Evolutionary conservation across 176 grass and related monocot species (phyloP).

Genomic region (Areca catechu): DNA sequence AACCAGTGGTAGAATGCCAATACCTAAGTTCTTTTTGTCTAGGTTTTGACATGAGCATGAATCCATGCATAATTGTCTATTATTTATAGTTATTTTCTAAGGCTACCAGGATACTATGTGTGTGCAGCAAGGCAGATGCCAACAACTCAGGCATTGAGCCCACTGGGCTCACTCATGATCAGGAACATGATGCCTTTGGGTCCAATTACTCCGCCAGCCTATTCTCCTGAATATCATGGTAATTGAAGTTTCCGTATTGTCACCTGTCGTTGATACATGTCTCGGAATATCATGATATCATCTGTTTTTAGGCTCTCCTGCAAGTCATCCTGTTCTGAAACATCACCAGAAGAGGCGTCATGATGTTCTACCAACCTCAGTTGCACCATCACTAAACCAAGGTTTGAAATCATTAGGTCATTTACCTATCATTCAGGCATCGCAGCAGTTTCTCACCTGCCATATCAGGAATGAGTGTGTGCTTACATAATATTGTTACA

Average conservation of each 20-base stretch:
- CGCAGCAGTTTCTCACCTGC: no score
- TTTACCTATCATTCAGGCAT: neutral
- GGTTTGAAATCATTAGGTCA: slow-evolving; percentile 24
- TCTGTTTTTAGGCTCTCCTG: slow-evolving; percentile 21
- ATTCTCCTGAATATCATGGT: slow-evolving; percentile 41
- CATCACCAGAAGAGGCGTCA: slow-evolving; percentile 40
- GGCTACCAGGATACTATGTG: neutral
- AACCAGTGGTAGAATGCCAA: no score
- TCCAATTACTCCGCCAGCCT: slow-evolving; percentile 25
- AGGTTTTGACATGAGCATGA: no score
- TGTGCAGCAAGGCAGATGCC: slow-evolving; percentile 13
- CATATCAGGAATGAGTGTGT: no score
- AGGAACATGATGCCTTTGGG: slow-evolving; percentile 13
- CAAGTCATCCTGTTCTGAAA: slow-evolving; percentile 23
- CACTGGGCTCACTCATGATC: neutral
- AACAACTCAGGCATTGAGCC: slow-evolving; percentile 4
- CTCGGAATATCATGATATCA: neutral
- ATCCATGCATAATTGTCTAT: no score
- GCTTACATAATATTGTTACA: no score
- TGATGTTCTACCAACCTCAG: slow-evolving; percentile 28
- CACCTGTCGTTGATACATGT: no score
- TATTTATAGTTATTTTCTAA: no score
- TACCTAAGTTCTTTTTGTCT: no score
- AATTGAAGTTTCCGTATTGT: neutral
- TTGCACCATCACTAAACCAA: slow-evolving; percentile 32